A percentile compares a stretch with the other conserved stretches of the same genome.
These are phyloP conservation scores for Lentinus polychrous DNA, from an alignment of 1,284 basidiomycete genomes.

Conservation along the genomic window DNA sequence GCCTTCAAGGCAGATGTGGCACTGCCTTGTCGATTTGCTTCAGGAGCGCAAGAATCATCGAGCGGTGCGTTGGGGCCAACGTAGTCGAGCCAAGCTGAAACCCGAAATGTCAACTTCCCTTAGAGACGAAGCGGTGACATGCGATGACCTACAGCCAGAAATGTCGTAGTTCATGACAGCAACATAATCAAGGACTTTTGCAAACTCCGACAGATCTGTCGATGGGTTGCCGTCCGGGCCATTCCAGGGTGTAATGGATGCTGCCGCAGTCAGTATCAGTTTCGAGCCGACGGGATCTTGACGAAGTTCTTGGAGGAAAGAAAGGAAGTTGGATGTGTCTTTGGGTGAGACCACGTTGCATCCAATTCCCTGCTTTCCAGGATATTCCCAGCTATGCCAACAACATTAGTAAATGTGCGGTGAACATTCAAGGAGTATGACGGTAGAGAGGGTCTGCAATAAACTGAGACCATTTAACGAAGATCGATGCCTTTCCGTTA, in stretches of 20 bases:
- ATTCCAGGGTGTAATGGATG: constrained; percentile 61
- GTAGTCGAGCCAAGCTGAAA: constrained; percentile 28
- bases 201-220: constrained; percentile 63
- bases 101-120: constrained; percentile 16
- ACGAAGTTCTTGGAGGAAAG: constrained; percentile 72
- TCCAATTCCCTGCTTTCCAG: constrained; percentile 59
- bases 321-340: constrained; percentile 70
- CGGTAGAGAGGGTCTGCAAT: not conserved
- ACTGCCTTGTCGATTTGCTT: constrained; percentile 61
- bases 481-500: too few relatives aligned
- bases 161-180: constrained; percentile 89
- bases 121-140: not conserved
- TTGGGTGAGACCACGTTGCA: constrained; percentile 60
- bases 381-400: constrained; percentile 78
- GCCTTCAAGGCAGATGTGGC: constrained; percentile 65
- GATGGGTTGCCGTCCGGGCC: constrained; percentile 51
- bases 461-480: too few relatives aligned
- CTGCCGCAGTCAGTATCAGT: constrained; percentile 71
- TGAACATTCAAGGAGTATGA: not conserved
- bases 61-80: constrained; percentile 83
- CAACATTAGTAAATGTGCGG: not conserved
- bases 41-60: constrained; percentile 64
- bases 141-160: constrained; percentile 37
- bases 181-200: constrained; percentile 71
- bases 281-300: constrained; percentile 45